Percentiles rank a stretch among this genome's conserved stretches.
Conservation (phyloP, 805 yeast genomes). For the Lipomyces orientalis region DNA sequence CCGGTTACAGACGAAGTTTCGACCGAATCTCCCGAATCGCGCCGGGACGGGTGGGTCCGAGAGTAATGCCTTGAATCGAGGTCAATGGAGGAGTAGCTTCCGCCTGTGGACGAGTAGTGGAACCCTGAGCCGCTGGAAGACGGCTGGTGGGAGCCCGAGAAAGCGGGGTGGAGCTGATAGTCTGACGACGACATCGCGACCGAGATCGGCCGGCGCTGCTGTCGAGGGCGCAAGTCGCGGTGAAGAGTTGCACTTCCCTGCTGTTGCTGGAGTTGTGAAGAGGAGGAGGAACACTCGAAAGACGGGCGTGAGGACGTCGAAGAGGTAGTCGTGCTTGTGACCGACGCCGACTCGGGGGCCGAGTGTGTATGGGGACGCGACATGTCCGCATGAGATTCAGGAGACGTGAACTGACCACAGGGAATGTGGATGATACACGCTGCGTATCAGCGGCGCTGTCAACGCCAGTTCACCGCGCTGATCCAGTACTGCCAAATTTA, state of each 20-base stretch:
- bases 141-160: not conserved
- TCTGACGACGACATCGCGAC: slow-evolving; percentile 2
- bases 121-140: not conserved
- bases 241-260: slow-evolving; percentile 11
- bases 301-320: not conserved
- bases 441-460: not conserved
- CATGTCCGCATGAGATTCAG: not conserved
- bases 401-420: not conserved
- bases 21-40: slow-evolving; percentile 12
- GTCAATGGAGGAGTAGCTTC: slow-evolving; percentile 47
- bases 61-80: not conserved
- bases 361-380: not conserved
- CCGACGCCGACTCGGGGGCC: not conserved
- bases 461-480: not conserved
- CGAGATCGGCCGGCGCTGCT: slow-evolving; percentile 10
- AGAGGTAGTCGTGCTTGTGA: not conserved
- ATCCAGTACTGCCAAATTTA: not conserved
- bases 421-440: not conserved
- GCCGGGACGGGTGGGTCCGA: not conserved
- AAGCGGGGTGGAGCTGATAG: not conserved
- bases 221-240: slow-evolving; percentile 6
- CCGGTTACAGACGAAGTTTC: slow-evolving; percentile 1
- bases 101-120: slow-evolving; percentile 39
- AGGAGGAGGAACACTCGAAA: not conserved
- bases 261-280: not conserved